phyloP scores from a whole-genome alignment of 441 rosid species.

The Cnidoscolus chayamansa region DNA sequence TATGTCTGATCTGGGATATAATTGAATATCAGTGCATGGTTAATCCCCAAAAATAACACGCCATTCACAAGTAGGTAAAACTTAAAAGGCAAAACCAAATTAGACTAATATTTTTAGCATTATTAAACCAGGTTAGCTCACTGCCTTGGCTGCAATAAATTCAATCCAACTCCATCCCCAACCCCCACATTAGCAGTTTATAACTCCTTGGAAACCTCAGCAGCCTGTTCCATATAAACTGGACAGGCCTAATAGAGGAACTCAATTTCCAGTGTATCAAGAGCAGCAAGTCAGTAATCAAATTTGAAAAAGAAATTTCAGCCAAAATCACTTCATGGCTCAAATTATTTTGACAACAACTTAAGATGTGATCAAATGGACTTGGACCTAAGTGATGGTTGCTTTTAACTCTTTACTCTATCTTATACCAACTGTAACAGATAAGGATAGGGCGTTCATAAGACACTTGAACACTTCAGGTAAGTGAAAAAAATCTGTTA shows the following conservation, averaged over 20 bases:
- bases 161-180: background rate
- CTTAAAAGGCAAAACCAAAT: background rate
- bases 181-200: background rate
- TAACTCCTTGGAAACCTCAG: background rate
- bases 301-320: background rate
- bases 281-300: background rate
- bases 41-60: background rate
- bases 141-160: background rate
- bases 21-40: background rate
- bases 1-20: background rate
- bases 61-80: background rate
- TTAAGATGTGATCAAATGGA: background rate
- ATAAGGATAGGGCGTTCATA: background rate
- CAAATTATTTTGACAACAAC: too few relatives aligned
- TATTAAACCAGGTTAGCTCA: background rate
- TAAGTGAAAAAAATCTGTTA: background rate
- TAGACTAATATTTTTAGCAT: background rate
- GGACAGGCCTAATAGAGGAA: background rate
- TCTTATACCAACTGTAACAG: background rate
- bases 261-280: background rate
- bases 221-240: background rate
- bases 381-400: background rate
- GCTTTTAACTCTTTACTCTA: background rate
- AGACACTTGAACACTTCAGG: background rate
- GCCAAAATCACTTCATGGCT: background rate